Conservation (phyloP, 768 basidiomycete genomes). For the Xerocomellus chrysenteron region DNA sequence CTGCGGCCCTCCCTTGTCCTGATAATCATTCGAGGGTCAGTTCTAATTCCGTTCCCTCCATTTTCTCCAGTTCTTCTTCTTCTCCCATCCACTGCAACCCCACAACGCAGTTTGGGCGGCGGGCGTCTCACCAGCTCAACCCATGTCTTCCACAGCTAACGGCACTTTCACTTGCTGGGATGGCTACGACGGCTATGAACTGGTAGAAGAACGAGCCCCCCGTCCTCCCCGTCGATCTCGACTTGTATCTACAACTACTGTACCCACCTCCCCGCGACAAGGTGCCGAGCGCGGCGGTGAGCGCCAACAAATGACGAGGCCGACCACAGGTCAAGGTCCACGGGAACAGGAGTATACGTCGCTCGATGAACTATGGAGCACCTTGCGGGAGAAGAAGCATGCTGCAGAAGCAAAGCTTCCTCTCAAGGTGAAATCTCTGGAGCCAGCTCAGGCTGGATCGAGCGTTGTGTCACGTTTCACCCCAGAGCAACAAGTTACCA, state of each 20-base stretch:
- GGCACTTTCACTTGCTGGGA: constrained; percentile 37
- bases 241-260: constrained; percentile 19
- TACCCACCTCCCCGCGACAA: constrained; percentile 12
- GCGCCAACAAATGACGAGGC: constrained; percentile 22
- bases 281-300: constrained; percentile 19
- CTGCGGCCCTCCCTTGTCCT: constrained; percentile 21
- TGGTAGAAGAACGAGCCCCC: constrained; percentile 18
- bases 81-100: constrained; percentile 19
- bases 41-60: constrained; percentile 25
- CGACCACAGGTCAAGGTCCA: constrained; percentile 10
- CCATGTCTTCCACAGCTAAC: constrained; percentile 34
- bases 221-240: constrained; percentile 22
- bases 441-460: constrained; percentile 30
- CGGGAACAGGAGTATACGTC: constrained; percentile 29
- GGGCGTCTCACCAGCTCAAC: constrained; percentile 11
- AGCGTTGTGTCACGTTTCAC: constrained; percentile 23
- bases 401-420: constrained; percentile 65
- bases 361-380: constrained; percentile 64
- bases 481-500: constrained; percentile 24
- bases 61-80: constrained; percentile 16
- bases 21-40: constrained; percentile 34
- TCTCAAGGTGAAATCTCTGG: constrained; percentile 70
- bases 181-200: constrained; percentile 29
- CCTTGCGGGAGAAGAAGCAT: constrained; percentile 64
- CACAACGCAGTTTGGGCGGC: constrained; percentile 21